Base-by-base conservation (phyloP, 1,139 yeast species). In the Candida pseudoviswanathii region DNA sequence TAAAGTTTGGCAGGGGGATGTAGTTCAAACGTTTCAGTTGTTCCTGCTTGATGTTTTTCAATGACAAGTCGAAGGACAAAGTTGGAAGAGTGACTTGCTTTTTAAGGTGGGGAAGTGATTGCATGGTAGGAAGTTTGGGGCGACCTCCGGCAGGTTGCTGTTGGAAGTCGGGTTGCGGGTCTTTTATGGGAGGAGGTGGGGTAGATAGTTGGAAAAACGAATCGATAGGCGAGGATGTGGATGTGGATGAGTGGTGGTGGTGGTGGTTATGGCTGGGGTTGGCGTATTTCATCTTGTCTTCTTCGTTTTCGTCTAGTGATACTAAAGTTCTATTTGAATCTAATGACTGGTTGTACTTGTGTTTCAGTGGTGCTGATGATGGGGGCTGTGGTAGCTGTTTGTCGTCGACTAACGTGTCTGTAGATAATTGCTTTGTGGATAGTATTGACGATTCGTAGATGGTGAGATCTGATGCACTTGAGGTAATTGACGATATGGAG, bases 331-430 rank as follows among this genome's bases (percentile, higher is more conserved):
- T 47, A 26, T 33, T 25, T n/a, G 52, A 41, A 16, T 45, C 49
- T 26, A 50, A 43, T 8, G 53, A 45, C 21, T 41, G 53, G 46
- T 41, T 49, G 16, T 38, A 47, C n/a, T 31, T 32, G 26, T 50
- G 48, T 38, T 54, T 54, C 8, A 37, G 31, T 26, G 25, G 5
- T 11, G 48, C 32, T 3, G 10, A 26, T 8, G 24, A 6, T n/a
- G 45, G 11, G 5, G 46, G 36, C 5, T 16, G 45, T 11, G 46
- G 40, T 22, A 31, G 26, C n/a, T 4, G n/a, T 32, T 50, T 44
- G 3, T 63, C 68, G 41, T 65, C 70, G 4, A 65, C 59, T 25
- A 66, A 55, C n/a, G 71, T 67, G 5, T 59, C 63, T 1, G 66
- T 57, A 2, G 71, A 67, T 5, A 52, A 38, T 10, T 51, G 49